A percentile compares a stretch with the other conserved stretches of the same genome.
phyloP scores from a whole-genome alignment of 1,139 yeast species.

The Pichia sp. region DNA sequence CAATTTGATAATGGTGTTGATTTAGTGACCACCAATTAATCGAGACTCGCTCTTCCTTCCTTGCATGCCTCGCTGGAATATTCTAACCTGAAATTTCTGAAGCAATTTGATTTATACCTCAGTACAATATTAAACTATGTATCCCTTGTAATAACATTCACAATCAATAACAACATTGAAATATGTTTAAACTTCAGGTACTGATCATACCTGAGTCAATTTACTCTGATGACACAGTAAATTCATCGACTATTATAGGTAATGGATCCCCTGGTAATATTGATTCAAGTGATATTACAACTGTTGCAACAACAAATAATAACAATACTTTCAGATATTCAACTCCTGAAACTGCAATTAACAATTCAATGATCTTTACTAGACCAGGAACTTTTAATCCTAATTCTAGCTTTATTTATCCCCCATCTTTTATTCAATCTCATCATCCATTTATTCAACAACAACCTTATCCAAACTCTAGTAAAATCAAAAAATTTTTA shows the following conservation, averaged over 20 bases:
- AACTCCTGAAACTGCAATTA: conserved; percentile 5
- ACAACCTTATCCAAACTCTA: not conserved
- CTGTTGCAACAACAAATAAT: not conserved
- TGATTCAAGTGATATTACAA: not conserved
- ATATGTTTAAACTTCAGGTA: conserved; percentile 37
- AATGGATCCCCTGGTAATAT: not conserved
- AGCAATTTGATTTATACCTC: too few relatives aligned
- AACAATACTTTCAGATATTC: not conserved
- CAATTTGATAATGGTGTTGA: conserved; percentile 20
- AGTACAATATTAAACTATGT: too few relatives aligned
- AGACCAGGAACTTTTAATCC: conserved; percentile 6
- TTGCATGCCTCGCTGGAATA: too few relatives aligned
- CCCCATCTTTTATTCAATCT: conserved; percentile 4
- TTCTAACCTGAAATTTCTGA: too few relatives aligned
- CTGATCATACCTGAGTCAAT: conserved; percentile 29
- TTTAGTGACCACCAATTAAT: too few relatives aligned
- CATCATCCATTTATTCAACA: conserved; percentile 2
- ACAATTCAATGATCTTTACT: conserved; percentile 11
- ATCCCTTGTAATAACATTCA: too few relatives aligned
- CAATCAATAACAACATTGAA: too few relatives aligned
- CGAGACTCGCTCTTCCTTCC: too few relatives aligned
- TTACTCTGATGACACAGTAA: not conserved
- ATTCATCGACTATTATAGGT: too few relatives aligned
- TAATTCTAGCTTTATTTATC: conserved; percentile 8
- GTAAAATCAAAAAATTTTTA: conserved; percentile 42